Base-by-base conservation (phyloP, 768 basidiomycete genomes). In the Fomitopsis serialis region DNA sequence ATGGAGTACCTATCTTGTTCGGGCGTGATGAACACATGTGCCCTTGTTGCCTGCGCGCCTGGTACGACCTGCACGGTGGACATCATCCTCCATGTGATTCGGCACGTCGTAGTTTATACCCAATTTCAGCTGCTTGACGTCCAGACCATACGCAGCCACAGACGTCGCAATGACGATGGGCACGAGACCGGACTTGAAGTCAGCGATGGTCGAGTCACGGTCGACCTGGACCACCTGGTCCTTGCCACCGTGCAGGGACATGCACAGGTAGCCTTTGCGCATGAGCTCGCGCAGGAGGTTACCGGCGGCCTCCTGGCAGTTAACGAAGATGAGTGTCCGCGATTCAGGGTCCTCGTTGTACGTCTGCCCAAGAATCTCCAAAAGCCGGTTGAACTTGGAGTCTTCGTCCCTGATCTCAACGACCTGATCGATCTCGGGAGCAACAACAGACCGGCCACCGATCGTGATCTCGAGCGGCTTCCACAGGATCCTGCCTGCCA, bases 11-110 rank as follows among this genome's bases (percentile, higher is more conserved):
- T 77, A 61, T 99, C 97, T 68, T 99, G 97, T 62, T 98, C 96
- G 1, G 91, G 87, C 9, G 96, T 97, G 61, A 98, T 90, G 68
- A 99, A 98, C 85, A 63, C 96, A 98, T n/a, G 92, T 96, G 36
- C 97, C 97, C 68, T 91, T 97, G 70, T 98, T 97, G 6, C 97
- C 97, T 8, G 97, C 97, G 55, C 97, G 83, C 7, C 97, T 97
- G 0, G 97, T 98, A 51, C 96, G 84, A 21, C 97, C 97, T n/a
- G 97, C 96, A 52, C 97, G 92, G 68, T 99, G 97, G 22, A 99
- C 97, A 64, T 99, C 98, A 67, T 99, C 97, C 64, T 99, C 97
- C 95, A 98, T 95, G 68, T 99, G 97, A 64, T 98, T 99, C n/a
- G 97, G 97, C 15, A 89, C 89, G 70, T 99, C 97, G 68, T 85